Evolutionary conservation across 2,329 filamentous ascomycete species (phyloP), one percentile per base, ranked within the genome.

Genomic region (Kalmusia sp.): DNA sequence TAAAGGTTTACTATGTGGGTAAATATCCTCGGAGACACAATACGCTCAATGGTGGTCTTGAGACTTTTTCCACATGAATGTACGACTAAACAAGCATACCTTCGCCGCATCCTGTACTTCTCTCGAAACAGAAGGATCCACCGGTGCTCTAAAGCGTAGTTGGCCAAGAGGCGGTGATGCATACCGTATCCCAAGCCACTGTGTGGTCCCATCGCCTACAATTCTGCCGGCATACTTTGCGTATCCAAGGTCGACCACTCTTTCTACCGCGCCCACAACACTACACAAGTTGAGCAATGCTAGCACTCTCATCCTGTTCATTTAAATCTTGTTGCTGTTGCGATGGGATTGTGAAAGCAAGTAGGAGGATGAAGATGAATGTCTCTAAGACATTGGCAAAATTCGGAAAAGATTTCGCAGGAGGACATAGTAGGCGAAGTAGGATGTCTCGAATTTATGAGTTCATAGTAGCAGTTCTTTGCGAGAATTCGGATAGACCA

Each of bases 171-270:
- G 90, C 12, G 89, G 79, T 4, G 87, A 86, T 1, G 88, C 90
- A 74, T 85, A 93, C 44, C 88, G 83, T 40, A 93, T 83, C 1
- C 89, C 90, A 8, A 91, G 80, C 88, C 88, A 93, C 70, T 88
- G 81, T 1, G 82, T 86, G 30, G 90, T 76, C 1, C 85, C 87
- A 57, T 83, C 82, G 0, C 74, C 59, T 1, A 81, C 76, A 1
- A 76, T 66, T 1, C 76, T 68, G n/a, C 90, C 90, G 49, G 79
- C 70, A 64, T 91, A 91, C 15, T 78, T 81, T 14, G 85, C 81
- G 67, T 92, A 92, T 4, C 79, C 80, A 14, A 92, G 76, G 56
- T 89, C 77, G 3, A 91, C 85, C 2, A 71, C 51, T 5, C 69
- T 64, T 35, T 71, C 58, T 15, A 77, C 72, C 4, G 75, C 74